Conservation (phyloP, 176 grass and related monocot species). For the Tillandsia fasciculata region DNA sequence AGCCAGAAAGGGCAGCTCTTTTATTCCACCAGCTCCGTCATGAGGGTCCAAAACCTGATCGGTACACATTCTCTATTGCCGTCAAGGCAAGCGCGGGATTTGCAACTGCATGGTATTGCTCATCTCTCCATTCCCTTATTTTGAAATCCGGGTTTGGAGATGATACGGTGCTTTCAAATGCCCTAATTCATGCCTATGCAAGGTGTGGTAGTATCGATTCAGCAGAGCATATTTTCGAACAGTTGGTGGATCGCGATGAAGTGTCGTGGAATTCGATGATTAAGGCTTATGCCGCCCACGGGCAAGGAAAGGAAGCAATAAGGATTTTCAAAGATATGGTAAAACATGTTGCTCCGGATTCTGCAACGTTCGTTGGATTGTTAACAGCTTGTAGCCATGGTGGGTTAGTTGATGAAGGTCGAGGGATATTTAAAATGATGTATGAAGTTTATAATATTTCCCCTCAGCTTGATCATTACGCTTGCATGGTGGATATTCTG, state of each 20-base stretch:
- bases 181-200: slow-evolving; percentile 16
- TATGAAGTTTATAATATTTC: slow-evolving; percentile 7
- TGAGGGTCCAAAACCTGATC: neutral
- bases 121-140: slow-evolving; percentile 8
- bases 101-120: slow-evolving; percentile 9
- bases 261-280: slow-evolving; percentile 23
- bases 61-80: slow-evolving; percentile 8
- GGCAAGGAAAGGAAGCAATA: neutral
- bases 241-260: slow-evolving; percentile 4
- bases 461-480: slow-evolving; percentile 18
- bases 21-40: slow-evolving; percentile 9
- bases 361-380: slow-evolving; percentile 5
- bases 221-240: slow-evolving; percentile 11
- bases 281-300: slow-evolving; percentile 15
- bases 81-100: slow-evolving; percentile 2
- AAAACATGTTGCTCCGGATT: slow-evolving; percentile 5
- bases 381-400: slow-evolving; percentile 13
- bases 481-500: slow-evolving; percentile 19
- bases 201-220: slow-evolving; percentile 1
- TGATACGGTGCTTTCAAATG: slow-evolving; percentile 10
- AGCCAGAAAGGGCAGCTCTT: neutral
- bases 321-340: slow-evolving; percentile 9
- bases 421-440: slow-evolving; percentile 7
- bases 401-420: slow-evolving; percentile 11
- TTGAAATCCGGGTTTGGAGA: slow-evolving; percentile 10